Percentiles rank a stretch among this genome's conserved stretches.
Evolutionary conservation across 2,329 filamentous ascomycete species (phyloP).

Genomic region (Monosporascus sp.): DNA sequence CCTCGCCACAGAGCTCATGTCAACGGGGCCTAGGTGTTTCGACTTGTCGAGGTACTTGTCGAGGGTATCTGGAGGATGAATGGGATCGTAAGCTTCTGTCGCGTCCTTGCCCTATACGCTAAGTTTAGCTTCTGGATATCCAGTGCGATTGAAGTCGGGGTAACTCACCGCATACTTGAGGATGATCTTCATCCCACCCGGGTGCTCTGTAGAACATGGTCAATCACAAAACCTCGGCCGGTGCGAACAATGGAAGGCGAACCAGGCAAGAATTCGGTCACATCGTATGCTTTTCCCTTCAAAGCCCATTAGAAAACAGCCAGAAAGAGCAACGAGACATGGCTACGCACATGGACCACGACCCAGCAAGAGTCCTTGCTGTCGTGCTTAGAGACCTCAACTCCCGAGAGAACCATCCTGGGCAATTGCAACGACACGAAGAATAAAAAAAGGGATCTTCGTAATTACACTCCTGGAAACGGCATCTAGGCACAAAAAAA

Average conservation of each 20-base stretch:
- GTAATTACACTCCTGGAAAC: neutral
- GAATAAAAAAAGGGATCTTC: neutral
- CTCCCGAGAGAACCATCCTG: slow-evolving; percentile 42
- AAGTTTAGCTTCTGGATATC: neutral
- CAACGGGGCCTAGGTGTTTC: slow-evolving; percentile 84
- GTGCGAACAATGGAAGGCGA: neutral
- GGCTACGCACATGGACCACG: slow-evolving; percentile 63
- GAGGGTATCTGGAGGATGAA: slow-evolving; percentile 82
- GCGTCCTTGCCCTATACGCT: slow-evolving; percentile 71
- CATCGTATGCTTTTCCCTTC: slow-evolving; percentile 77
- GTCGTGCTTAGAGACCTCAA: slow-evolving; percentile 65
- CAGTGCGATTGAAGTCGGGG: neutral
- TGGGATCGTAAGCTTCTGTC: slow-evolving; percentile 85
- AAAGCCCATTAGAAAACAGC: slow-evolving; percentile 3
- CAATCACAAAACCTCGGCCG: slow-evolving; percentile 4
- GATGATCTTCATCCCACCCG: slow-evolving; percentile 87
- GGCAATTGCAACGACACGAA: neutral
- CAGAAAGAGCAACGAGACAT: neutral
- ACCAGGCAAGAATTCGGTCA: slow-evolving; percentile 80
- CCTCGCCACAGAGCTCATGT: slow-evolving; percentile 72
- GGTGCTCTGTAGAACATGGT: slow-evolving; percentile 58
- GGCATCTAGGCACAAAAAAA: neutral
- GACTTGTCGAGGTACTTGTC: slow-evolving; percentile 76
- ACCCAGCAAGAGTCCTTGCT: slow-evolving; percentile 85
- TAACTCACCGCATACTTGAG: slow-evolving; percentile 75